Conservation (phyloP, 2,329 filamentous ascomycete genomes). For the Plenodomus tracheiphilus region DNA sequence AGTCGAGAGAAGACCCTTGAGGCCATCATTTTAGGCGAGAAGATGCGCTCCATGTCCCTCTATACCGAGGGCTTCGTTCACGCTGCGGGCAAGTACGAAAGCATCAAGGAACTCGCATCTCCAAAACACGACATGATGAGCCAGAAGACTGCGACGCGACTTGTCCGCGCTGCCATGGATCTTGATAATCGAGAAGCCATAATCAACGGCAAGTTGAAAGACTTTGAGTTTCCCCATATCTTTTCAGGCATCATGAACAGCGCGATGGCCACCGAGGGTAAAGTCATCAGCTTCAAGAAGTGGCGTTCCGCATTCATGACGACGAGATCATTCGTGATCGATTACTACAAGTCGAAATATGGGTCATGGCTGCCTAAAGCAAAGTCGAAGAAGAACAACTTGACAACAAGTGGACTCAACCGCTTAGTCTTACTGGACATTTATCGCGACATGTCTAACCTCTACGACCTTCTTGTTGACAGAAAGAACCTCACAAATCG, state of each 20-base stretch:
- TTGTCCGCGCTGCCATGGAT: conserved; percentile 82
- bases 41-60: conserved; percentile 77
- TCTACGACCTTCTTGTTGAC: conserved; percentile 90
- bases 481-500: conserved; percentile 77
- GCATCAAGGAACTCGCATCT: conserved; percentile 69
- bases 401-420: conserved; percentile 85
- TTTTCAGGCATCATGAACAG: conserved; percentile 89
- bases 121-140: conserved; percentile 73
- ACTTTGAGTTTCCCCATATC: conserved; percentile 88
- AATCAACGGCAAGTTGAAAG: conserved; percentile 73
- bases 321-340: conserved; percentile 73
- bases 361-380: conserved; percentile 91
- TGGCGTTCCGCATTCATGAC: conserved; percentile 77
- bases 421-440: conserved; percentile 78
- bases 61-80: conserved; percentile 94
- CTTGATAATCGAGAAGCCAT: conserved; percentile 72
- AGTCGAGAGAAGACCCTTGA: conserved; percentile 90
- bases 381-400: conserved; percentile 86
- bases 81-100: conserved; percentile 80
- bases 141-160: conserved; percentile 70
- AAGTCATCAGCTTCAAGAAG: conserved; percentile 76
- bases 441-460: conserved; percentile 80
- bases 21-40: conserved; percentile 84
- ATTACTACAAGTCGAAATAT: conserved; percentile 69
- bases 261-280: conserved; percentile 75